These are phyloP conservation scores for Debaryomyces prosopidis DNA, from an alignment of 805 yeast species.

Conservation along the genomic window DNA sequence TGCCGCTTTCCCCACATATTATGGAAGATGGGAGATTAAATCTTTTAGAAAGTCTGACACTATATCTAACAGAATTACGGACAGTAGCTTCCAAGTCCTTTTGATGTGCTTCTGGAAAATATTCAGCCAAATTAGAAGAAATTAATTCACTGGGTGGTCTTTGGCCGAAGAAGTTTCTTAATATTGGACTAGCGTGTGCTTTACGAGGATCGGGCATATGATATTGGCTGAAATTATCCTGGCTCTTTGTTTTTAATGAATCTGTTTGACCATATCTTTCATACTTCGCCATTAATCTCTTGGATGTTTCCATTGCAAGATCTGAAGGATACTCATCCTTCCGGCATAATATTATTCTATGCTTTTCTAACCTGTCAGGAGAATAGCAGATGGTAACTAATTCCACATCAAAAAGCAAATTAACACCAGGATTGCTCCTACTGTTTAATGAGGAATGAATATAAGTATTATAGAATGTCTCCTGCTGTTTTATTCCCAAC, in stretches of 20 bases:
- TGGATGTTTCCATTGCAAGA: slow-evolving; percentile 58
- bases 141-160: slow-evolving; percentile 93
- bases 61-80: slow-evolving; percentile 79
- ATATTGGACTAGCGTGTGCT: slow-evolving; percentile 11
- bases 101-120: slow-evolving; percentile 82
- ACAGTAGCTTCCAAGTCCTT: slow-evolving; percentile 75
- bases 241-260: slow-evolving; percentile 9
- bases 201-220: slow-evolving; percentile 20
- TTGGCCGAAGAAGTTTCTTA: slow-evolving; percentile 71
- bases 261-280: slow-evolving; percentile 23
- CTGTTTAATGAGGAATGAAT: slow-evolving; percentile 40
- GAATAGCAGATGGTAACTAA: slow-evolving; percentile 82
- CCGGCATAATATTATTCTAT: slow-evolving; percentile 68
- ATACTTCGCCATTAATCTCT: slow-evolving; percentile 39
- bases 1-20: slow-evolving; percentile 11
- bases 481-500: slow-evolving; percentile 46
- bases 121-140: slow-evolving; percentile 84
- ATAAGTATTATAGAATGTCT: slow-evolving; percentile 58
- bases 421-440: slow-evolving; percentile 18
- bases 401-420: slow-evolving; percentile 70
- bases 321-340: slow-evolving; percentile 62
- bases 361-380: slow-evolving; percentile 65
- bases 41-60: slow-evolving; percentile 57
- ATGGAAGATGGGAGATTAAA: slow-evolving; percentile 22
- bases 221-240: slow-evolving; percentile 21